A percentile compares a stretch with the other conserved stretches of the same genome.
These are phyloP conservation scores for Xylariaceae sp. DNA, from an alignment of 2,329 filamentous ascomycete genomes.

Conservation along the genomic window DNA sequence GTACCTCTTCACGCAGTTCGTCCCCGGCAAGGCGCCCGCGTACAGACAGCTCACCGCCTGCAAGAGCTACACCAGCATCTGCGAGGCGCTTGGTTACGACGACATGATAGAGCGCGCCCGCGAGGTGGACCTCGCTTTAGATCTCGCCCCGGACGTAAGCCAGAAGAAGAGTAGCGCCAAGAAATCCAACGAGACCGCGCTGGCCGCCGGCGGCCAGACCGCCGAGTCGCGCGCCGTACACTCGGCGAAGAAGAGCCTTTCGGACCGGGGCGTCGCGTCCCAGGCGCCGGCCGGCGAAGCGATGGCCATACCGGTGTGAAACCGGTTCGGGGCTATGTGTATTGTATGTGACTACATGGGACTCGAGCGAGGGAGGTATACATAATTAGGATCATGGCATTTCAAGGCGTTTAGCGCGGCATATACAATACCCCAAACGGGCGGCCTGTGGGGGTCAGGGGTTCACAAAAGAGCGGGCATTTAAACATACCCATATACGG, in stretches of 20 bases:
- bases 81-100: conserved; percentile 60
- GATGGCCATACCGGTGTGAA: conserved; percentile 17
- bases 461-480: background rate
- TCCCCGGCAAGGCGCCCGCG: conserved; percentile 69
- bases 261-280: conserved; percentile 30
- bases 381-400: conserved; percentile 17
- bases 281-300: conserved; percentile 17
- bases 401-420: conserved; percentile 24
- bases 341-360: background rate
- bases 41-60: conserved; percentile 59
- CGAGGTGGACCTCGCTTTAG: conserved; percentile 60
- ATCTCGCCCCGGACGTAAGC: conserved; percentile 49
- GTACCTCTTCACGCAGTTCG: conserved; percentile 77
- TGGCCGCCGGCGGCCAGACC: conserved; percentile 47
- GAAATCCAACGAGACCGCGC: conserved; percentile 37
- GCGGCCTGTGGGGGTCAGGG: background rate
- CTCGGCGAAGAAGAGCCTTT: conserved; percentile 30
- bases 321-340: background rate
- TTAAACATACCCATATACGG: background rate
- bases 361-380: background rate
- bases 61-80: conserved; percentile 68
- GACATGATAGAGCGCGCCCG: conserved; percentile 61
- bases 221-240: conserved; percentile 34
- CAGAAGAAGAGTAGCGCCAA: conserved; percentile 31
- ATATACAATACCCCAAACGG: conserved; percentile 4